Evolutionary conservation across 257 asterid genomes (phyloP).

Genomic region (Oldenlandia corymbosa): DNA sequence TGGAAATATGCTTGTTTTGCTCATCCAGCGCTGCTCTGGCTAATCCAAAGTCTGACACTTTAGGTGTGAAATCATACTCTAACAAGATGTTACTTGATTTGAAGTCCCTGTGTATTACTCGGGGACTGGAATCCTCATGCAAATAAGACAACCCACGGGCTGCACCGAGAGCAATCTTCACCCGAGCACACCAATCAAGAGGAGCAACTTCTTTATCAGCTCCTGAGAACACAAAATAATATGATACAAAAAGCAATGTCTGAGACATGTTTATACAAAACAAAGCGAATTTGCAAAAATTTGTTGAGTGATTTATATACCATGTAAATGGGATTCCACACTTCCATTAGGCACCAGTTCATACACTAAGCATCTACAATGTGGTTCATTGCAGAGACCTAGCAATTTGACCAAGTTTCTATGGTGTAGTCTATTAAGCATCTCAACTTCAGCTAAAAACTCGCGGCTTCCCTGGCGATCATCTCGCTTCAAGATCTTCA

Average conservation of each 20-base stretch:
- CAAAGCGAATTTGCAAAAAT: neutral
- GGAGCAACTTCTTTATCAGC: constrained; percentile 55
- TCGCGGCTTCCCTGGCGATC: constrained; percentile 83
- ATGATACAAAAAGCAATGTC: neutral
- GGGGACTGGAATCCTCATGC: constrained; percentile 96
- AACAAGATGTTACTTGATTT: constrained; percentile 85
- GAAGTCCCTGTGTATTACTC: constrained; percentile 94
- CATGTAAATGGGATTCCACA: constrained; percentile 86
- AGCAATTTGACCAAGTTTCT: constrained; percentile 74
- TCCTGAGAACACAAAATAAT: constrained; percentile 37
- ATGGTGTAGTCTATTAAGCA: constrained; percentile 87
- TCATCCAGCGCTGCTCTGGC: constrained; percentile 85
- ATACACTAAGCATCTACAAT: constrained; percentile 61
- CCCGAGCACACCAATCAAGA: constrained; percentile 75
- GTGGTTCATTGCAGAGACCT: constrained; percentile 75
- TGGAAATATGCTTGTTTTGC: constrained; percentile 63
- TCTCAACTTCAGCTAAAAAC: constrained; percentile 91
- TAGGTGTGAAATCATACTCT: constrained; percentile 79
- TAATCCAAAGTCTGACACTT: constrained; percentile 93
- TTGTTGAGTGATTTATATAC: constrained; percentile 25
- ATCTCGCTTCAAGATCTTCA: constrained; percentile 74
- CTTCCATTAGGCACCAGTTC: constrained; percentile 94
- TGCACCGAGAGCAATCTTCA: constrained; percentile 88
- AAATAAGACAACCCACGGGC: constrained; percentile 89
- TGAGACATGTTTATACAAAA: neutral